Evolutionary conservation across 163 green algal genomes (phyloP).

Genomic region (Prototheca cutis): DNA sequence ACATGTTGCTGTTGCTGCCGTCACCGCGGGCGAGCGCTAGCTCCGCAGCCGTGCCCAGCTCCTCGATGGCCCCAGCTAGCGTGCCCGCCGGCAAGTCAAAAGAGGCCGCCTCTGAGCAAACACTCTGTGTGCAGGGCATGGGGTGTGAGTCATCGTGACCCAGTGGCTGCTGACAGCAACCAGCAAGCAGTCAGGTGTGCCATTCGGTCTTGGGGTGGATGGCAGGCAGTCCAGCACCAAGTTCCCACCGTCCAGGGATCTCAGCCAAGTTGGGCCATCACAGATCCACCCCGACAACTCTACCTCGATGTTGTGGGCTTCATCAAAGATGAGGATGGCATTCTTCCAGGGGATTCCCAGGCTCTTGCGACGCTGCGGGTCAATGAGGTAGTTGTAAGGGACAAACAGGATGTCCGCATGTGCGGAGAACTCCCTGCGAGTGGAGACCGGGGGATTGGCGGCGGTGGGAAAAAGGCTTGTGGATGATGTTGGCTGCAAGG

Average conservation of each 20-base stretch:
- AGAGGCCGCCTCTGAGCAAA: conserved; percentile 70
- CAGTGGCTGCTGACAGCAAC: background rate
- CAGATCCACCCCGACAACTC: too few relatives aligned
- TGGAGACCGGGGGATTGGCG: too few relatives aligned
- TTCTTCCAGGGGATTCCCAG: conserved; percentile 51
- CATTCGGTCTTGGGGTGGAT: too few relatives aligned
- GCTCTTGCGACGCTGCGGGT: conserved; percentile 39
- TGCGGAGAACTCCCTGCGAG: conserved; percentile 38
- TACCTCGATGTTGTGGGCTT: conserved; percentile 94
- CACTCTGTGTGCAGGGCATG: conserved; percentile 36
- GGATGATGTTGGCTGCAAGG: too few relatives aligned
- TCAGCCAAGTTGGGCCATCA: too few relatives aligned
- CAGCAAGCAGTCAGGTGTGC: too few relatives aligned
- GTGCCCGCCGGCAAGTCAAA: conserved; percentile 65
- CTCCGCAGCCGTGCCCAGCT: conserved; percentile 33
- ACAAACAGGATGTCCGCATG: conserved; percentile 88
- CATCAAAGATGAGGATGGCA: conserved; percentile 88
- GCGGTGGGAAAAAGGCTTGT: too few relatives aligned
- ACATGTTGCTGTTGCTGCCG: conserved; percentile 3
- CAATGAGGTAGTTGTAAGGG: conserved; percentile 98
- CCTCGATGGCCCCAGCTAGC: conserved; percentile 32
- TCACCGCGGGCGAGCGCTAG: conserved; percentile 9
- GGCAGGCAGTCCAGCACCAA: background rate
- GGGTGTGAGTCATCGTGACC: background rate
- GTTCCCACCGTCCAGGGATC: too few relatives aligned